Conservation (phyloP, 371 early-diverging fungal species). For the Dipsacomyces acuminosporus region DNA sequence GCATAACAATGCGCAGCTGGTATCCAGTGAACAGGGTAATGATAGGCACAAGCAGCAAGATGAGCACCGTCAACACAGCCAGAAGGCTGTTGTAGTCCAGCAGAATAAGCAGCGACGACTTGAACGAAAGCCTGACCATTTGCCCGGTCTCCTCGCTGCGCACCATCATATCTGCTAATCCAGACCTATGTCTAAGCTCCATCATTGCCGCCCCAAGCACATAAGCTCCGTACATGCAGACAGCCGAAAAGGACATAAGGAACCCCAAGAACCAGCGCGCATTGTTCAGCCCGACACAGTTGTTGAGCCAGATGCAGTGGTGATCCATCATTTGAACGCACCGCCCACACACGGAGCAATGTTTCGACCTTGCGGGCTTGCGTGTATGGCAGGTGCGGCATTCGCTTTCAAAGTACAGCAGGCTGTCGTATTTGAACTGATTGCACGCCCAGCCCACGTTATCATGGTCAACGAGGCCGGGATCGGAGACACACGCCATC, state of each 20-base stretch:
- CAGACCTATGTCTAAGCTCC: slow-evolving; percentile 53
- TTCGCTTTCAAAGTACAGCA: slow-evolving; percentile 57
- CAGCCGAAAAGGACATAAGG: slow-evolving; percentile 54
- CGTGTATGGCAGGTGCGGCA: slow-evolving; percentile 63
- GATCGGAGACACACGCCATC: slow-evolving; percentile 58
- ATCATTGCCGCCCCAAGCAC: slow-evolving; percentile 56
- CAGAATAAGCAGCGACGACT: slow-evolving; percentile 49
- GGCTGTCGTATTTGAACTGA: slow-evolving; percentile 57
- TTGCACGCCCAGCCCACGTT: slow-evolving; percentile 55
- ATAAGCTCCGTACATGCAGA: slow-evolving; percentile 64
- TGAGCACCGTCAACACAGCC: slow-evolving; percentile 60
- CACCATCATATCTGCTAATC: slow-evolving; percentile 48
- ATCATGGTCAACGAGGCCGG: slow-evolving; percentile 56
- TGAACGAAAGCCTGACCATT: slow-evolving; percentile 36
- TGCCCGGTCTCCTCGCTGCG: slow-evolving; percentile 45
- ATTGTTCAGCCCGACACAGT: slow-evolving; percentile 70
- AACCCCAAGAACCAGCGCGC: slow-evolving; percentile 67
- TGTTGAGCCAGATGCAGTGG: slow-evolving; percentile 76
- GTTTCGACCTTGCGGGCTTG: slow-evolving; percentile 78
- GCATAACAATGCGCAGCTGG: slow-evolving; percentile 59
- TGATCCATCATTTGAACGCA: slow-evolving; percentile 69
- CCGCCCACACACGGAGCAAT: slow-evolving; percentile 66
- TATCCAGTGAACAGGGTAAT: slow-evolving; percentile 59
- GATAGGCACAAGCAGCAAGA: slow-evolving; percentile 55
- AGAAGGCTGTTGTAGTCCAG: slow-evolving; percentile 57